Percentiles rank a stretch among this genome's conserved stretches.
These are phyloP conservation scores for Ophiosphaerella narmari DNA, from an alignment of 2,329 filamentous ascomycete genomes.

Conservation along the genomic window DNA sequence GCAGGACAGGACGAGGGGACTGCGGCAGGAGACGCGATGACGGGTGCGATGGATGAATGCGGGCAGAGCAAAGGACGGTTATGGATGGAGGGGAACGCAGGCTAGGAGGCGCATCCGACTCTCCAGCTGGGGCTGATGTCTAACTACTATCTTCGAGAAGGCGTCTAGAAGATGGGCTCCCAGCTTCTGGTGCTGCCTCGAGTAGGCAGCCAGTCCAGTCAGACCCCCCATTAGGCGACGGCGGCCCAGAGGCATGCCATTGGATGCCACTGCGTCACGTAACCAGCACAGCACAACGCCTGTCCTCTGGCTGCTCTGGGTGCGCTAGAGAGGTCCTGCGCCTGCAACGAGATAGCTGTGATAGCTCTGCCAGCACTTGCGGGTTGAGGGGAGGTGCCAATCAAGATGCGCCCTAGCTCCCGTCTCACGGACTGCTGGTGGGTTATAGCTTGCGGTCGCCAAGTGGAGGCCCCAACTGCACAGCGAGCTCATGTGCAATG, in stretches of 20 bases:
- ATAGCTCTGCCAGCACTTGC: slow-evolving; percentile 4
- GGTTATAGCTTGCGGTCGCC: slow-evolving; percentile 10
- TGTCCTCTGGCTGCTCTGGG: background rate
- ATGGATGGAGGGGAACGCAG: slow-evolving; percentile 20
- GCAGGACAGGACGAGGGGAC: slow-evolving; percentile 21
- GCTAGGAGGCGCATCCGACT: slow-evolving; percentile 9
- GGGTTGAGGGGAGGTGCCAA: slow-evolving; percentile 9
- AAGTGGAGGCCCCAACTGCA: slow-evolving; percentile 1
- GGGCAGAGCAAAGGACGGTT: slow-evolving; percentile 2
- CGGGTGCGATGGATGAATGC: slow-evolving; percentile 15
- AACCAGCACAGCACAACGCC: slow-evolving; percentile 2
- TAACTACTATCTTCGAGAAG: slow-evolving; percentile 32
- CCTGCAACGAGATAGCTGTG: background rate
- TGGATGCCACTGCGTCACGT: slow-evolving; percentile 18
- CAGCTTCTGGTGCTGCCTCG: slow-evolving; percentile 9
- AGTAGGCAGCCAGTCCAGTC: slow-evolving; percentile 7
- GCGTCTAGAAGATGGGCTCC: slow-evolving; percentile 26
- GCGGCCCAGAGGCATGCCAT: slow-evolving; percentile 16
- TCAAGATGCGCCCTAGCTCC: slow-evolving; percentile 22
- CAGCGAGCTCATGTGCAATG: too few relatives aligned
- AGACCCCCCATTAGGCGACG: slow-evolving; percentile 1
- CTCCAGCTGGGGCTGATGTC: slow-evolving; percentile 14
- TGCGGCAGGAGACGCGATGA: slow-evolving; percentile 17
- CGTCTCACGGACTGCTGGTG: slow-evolving; percentile 12
- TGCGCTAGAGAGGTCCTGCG: background rate